phyloP scores from a whole-genome alignment of 169 alveolate genomes.

The Plasmodium gonderi region DNA sequence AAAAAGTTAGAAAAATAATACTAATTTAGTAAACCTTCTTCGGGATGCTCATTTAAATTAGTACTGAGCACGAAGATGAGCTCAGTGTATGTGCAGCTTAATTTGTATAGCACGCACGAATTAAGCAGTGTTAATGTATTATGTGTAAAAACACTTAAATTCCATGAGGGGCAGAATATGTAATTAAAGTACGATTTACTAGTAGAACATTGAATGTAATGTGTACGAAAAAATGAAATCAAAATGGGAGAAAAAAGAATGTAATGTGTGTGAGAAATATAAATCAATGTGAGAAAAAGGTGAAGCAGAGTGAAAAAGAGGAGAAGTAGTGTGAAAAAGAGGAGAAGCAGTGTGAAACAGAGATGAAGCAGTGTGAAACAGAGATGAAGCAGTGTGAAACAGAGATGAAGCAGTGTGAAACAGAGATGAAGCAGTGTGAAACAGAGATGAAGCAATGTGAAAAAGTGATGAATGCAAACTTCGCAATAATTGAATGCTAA shows the following conservation, averaged over 20 bases:
- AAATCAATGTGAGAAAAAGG: neutral
- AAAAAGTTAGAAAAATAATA: neutral
- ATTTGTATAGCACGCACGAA: no score
- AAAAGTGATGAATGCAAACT: neutral
- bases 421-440: no score
- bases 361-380: no score
- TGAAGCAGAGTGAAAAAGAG: neutral
- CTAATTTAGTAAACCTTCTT: neutral
- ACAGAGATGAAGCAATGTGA: neutral
- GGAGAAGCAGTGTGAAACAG: neutral
- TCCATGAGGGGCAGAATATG: neutral
- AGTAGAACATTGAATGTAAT: neutral
- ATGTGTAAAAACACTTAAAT: no score
- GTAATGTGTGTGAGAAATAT: neutral
- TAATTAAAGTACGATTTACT: neutral
- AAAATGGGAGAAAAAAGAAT: neutral
- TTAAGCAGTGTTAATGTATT: no score
- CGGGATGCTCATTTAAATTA: neutral
- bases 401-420: no score
- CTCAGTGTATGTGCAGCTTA: no score
- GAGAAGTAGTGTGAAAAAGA: no score
- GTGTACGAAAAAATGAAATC: neutral
- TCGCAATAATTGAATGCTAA: neutral
- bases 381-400: neutral
- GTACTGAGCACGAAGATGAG: neutral